Evolutionary conservation across 23 red algal genomes (phyloP).

Genomic region (Gracilariopsis chorda): DNA sequence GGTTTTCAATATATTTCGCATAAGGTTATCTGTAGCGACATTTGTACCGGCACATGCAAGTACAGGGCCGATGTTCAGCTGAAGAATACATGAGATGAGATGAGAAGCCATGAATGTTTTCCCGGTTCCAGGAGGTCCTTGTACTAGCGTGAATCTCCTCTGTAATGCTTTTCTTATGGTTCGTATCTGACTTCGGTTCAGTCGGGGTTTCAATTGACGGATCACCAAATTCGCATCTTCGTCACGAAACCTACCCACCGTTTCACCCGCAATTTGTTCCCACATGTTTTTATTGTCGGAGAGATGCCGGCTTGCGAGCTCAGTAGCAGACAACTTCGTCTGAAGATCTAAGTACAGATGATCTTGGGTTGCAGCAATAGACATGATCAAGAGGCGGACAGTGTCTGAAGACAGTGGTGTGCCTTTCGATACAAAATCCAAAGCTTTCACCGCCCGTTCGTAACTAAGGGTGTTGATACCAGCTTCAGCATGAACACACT

Average conservation of each 20-base stretch:
- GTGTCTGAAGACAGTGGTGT: neutral
- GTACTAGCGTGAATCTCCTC: slow-evolving; percentile 25
- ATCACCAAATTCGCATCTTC: neutral
- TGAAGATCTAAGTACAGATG: neutral
- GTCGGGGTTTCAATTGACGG: neutral
- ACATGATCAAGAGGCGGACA: slow-evolving; percentile 19
- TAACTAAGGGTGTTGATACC: neutral
- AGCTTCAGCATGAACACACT: neutral
- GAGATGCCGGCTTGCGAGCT: neutral
- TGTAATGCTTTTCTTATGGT: slow-evolving; percentile 9
- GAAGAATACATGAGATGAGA: slow-evolving; percentile 3
- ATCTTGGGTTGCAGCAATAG: neutral
- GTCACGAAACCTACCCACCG: neutral
- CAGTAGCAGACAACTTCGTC: neutral
- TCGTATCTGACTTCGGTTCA: slow-evolving; percentile 14
- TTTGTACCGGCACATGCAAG: slow-evolving; percentile 48
- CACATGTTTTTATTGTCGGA: neutral
- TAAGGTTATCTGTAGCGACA: slow-evolving; percentile 55
- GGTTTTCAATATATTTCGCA: neutral
- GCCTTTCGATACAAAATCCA: neutral
- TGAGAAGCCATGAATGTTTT: slow-evolving; percentile 38
- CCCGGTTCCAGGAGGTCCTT: slow-evolving; percentile 72
- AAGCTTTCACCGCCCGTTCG: neutral
- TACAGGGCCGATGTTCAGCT: neutral
- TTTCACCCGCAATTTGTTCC: neutral